Evolutionary conservation across 768 basidiomycete genomes (phyloP).

Genomic region (Pleurotus sapidus): DNA sequence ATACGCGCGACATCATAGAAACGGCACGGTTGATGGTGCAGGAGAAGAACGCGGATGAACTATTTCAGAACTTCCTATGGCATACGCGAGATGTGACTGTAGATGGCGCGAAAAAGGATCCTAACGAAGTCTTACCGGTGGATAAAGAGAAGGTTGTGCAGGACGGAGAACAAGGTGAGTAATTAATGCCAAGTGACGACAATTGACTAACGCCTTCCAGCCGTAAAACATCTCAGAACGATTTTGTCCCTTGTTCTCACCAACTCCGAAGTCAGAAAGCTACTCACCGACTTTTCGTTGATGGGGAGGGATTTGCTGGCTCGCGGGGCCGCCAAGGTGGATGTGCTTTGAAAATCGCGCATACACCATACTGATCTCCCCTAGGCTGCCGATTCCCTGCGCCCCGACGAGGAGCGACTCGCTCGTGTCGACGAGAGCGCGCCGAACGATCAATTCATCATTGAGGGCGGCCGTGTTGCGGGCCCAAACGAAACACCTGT

Average conservation of each 20-base stretch:
- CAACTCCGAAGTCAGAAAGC: slow-evolving; percentile 91
- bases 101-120: slow-evolving; percentile 25
- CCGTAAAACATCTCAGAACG: slow-evolving; percentile 84
- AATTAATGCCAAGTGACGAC: too few relatives aligned
- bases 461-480: slow-evolving; percentile 32
- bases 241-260: slow-evolving; percentile 84
- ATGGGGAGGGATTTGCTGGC: slow-evolving; percentile 86
- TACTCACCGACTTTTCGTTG: slow-evolving; percentile 72
- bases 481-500: slow-evolving; percentile 32
- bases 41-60: slow-evolving; percentile 87
- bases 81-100: slow-evolving; percentile 56
- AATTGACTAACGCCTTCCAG: slow-evolving; percentile 28
- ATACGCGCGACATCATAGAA: slow-evolving; percentile 76
- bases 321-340: slow-evolving; percentile 55
- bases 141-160: slow-evolving; percentile 48
- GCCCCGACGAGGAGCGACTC: slow-evolving; percentile 63
- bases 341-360: not conserved
- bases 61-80: slow-evolving; percentile 91
- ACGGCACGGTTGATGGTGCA: slow-evolving; percentile 70
- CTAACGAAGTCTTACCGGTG: slow-evolving; percentile 33
- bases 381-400: slow-evolving; percentile 57
- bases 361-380: too few relatives aligned
- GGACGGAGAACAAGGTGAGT: slow-evolving; percentile 64
- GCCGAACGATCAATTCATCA: slow-evolving; percentile 64
- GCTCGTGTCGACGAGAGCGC: slow-evolving; percentile 67